phyloP scores from a whole-genome alignment of 768 basidiomycete genomes.

The Coprinopsis marcescibilis region DNA sequence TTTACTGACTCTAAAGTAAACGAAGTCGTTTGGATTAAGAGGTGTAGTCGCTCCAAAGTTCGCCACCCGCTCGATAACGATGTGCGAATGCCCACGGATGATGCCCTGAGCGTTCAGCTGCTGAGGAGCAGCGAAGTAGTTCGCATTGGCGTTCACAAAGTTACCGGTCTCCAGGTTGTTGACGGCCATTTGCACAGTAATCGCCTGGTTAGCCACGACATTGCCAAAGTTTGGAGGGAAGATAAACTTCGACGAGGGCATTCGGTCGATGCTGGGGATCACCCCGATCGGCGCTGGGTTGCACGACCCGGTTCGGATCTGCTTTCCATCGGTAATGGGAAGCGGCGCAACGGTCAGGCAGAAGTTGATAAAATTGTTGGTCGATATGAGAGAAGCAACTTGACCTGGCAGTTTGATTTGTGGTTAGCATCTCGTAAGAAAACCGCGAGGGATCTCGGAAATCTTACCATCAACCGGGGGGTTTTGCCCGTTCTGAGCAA shows the following conservation, averaged over 20 bases:
- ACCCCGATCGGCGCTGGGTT: constrained; percentile 57
- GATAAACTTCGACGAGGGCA: constrained; percentile 47
- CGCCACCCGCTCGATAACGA: constrained; percentile 48
- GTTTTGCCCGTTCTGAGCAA: constrained; percentile 46
- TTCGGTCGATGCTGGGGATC: constrained; percentile 42
- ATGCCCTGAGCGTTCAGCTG: constrained; percentile 44
- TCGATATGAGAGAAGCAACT: constrained; percentile 47
- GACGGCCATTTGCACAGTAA: constrained; percentile 48
- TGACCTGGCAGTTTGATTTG: constrained; percentile 27
- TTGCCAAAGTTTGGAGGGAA: constrained; percentile 40
- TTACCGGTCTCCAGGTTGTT: constrained; percentile 41
- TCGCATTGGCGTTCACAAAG: constrained; percentile 50
- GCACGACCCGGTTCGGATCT: constrained; percentile 47
- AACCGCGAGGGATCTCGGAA: constrained; percentile 27
- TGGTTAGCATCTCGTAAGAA: constrained; percentile 34
- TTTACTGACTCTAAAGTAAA: constrained; percentile 42
- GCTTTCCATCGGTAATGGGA: constrained; percentile 52
- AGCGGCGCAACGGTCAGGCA: constrained; percentile 39
- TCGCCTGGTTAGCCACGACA: constrained; percentile 40
- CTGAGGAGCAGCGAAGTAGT: constrained; percentile 54
- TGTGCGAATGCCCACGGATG: constrained; percentile 54
- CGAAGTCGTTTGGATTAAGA: constrained; percentile 45
- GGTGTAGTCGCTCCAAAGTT: constrained; percentile 39
- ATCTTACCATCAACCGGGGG: constrained; percentile 33
- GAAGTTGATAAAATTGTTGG: constrained; percentile 64